phyloP scores from a whole-genome alignment of 2,329 filamentous ascomycete genomes.

The Corinectria fuckeliana region DNA sequence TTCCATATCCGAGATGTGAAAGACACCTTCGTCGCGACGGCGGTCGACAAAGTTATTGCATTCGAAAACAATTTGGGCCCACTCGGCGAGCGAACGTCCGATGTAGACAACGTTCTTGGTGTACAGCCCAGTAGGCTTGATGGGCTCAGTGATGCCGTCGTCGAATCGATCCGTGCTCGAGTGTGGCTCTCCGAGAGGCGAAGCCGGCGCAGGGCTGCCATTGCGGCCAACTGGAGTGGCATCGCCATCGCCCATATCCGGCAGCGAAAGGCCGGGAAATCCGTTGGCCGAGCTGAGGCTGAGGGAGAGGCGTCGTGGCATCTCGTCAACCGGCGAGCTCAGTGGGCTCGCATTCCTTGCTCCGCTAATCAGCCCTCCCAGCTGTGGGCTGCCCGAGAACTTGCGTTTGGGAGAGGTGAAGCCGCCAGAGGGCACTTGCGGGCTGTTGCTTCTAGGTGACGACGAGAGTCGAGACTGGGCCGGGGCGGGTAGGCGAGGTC shows the following conservation, averaged over 20 bases:
- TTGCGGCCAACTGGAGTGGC: constrained; percentile 10
- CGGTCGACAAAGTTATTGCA: constrained; percentile 84
- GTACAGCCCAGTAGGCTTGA: constrained; percentile 54
- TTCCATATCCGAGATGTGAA: constrained; percentile 71
- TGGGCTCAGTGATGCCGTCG: constrained; percentile 48
- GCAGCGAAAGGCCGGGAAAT: constrained; percentile 31
- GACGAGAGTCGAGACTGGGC: constrained; percentile 69
- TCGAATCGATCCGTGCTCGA: constrained; percentile 30
- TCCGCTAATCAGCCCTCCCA: constrained; percentile 54
- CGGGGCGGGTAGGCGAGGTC: constrained; percentile 72
- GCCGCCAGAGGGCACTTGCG: constrained; percentile 45
- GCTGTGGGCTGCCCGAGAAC: constrained; percentile 53
- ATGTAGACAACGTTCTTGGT: constrained; percentile 63
- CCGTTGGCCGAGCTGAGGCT: constrained; percentile 22
- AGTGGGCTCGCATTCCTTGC: constrained; percentile 57
- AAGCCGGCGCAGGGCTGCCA: constrained; percentile 16
- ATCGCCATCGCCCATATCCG: constrained; percentile 26
- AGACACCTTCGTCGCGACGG: constrained; percentile 75
- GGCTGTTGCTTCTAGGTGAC: constrained; percentile 48
- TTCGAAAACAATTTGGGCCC: constrained; percentile 76
- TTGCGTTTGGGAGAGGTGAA: constrained; percentile 54
- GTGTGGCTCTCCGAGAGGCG: constrained; percentile 26
- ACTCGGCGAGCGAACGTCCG: constrained; percentile 79
- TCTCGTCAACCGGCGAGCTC: constrained; percentile 41
- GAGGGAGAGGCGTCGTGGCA: constrained; percentile 30